Evolutionary conservation across 2,329 filamentous ascomycete genomes (phyloP), one percentile per base, ranked within the genome.

Genomic region (Drechslerella coelobrocha): DNA sequence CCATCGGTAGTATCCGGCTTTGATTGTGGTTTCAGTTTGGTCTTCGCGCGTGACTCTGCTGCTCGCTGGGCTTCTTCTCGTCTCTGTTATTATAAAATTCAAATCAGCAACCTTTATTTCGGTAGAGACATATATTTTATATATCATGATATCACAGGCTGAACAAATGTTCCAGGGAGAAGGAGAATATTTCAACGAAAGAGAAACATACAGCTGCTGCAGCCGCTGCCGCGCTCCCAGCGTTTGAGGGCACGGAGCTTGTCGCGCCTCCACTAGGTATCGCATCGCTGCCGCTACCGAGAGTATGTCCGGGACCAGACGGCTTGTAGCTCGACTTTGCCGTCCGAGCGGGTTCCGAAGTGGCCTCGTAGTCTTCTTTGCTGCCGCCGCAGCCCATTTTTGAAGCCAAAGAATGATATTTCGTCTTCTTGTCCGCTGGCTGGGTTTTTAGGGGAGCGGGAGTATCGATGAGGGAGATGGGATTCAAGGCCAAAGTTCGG

Each of bases 381-480:
- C 66, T 71, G 66, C 66, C 53, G 53, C 59, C 53, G 59, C 66
- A 71, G 66, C 66, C 66, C 66, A 71, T 71, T 45, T 68, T 71
- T 43, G 19, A 37, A 23, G 43, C n/a, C 21, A 21, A 5, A 3
- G 19, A 10, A 17, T 10, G 8, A 21, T 19, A 6, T 21, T 5
- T 14, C 14, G 10, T 5, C 21, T 8, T 45, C 9, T 19, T 23
- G 41, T 23, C 19, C 19, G 8, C 10, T 45, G 41, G 8, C 41
- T 45, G 41, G 29, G n/a, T n/a, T n/a, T n/a, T n/a, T n/a, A n/a
- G n/a, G n/a, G n/a, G n/a, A 47, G 41, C 8, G 2, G 5, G 41
- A 6, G 8, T 39, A 17, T 45, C 19, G 51, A 50, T 23, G 7
- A 37, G 17, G 31, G 41, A 45, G 50, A 56, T 52, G 51, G 63